phyloP scores from a whole-genome alignment of 495 filamentous ascomycete genomes.

The Talaromyces proteolyticus region DNA sequence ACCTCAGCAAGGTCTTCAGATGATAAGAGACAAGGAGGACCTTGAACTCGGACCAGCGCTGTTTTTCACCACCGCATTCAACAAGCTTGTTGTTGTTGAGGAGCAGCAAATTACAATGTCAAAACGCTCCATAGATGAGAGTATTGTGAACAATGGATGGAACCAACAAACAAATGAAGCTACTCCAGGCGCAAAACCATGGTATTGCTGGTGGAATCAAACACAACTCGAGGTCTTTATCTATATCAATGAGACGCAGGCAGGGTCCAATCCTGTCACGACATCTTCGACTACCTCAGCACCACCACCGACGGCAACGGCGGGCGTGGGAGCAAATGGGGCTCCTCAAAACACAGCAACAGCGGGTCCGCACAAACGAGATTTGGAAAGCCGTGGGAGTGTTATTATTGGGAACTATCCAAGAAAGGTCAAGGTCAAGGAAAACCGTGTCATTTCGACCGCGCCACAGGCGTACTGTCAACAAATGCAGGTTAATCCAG shows the following conservation, averaged over 20 bases:
- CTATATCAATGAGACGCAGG: slow-evolving; percentile 56
- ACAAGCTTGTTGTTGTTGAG: slow-evolving; percentile 76
- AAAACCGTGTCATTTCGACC: slow-evolving; percentile 51
- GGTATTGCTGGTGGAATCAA: slow-evolving; percentile 85
- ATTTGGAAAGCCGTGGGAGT: slow-evolving; percentile 12
- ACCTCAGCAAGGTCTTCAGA: slow-evolving; percentile 40
- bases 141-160: slow-evolving; percentile 1
- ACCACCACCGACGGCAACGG: slow-evolving; percentile 7
- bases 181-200: slow-evolving; percentile 60
- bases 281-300: slow-evolving; percentile 3
- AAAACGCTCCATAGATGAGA: slow-evolving; percentile 10
- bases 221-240: slow-evolving; percentile 79
- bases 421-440: slow-evolving; percentile 71
- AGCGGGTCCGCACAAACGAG: slow-evolving; percentile 7
- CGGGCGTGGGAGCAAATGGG: neutral
- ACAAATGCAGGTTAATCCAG: slow-evolving; percentile 57
- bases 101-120: slow-evolving; percentile 26
- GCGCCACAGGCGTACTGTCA: slow-evolving; percentile 56
- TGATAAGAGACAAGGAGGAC: slow-evolving; percentile 62
- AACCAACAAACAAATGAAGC: slow-evolving; percentile 40
- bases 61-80: slow-evolving; percentile 63
- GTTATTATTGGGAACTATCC: slow-evolving; percentile 46
- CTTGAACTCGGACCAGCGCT: slow-evolving; percentile 63
- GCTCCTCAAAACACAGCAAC: neutral
- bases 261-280: slow-evolving; percentile 12